phyloP scores from a whole-genome alignment of 208 protist species.

The Tritrichomonas musculus region DNA sequence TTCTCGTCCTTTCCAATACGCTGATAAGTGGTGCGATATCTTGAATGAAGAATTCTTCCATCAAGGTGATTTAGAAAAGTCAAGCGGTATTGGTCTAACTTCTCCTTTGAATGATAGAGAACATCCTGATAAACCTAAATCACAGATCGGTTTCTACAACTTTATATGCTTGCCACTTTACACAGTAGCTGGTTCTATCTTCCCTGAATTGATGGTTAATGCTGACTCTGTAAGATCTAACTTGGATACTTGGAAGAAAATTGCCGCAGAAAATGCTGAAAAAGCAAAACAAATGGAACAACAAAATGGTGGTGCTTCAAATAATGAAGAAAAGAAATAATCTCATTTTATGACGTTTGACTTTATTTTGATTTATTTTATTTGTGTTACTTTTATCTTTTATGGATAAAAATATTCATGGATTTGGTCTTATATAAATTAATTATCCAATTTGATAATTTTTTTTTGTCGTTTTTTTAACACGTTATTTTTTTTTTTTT shows the following conservation, averaged over 20 bases:
- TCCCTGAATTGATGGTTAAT: not conserved
- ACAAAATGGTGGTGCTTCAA: no score
- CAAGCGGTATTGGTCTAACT: not conserved
- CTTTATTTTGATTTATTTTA: no score
- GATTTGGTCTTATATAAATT: no score
- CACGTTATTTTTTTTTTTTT: no score
- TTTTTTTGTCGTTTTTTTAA: no score
- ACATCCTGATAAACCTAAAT: conserved; percentile 29
- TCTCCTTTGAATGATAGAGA: not conserved
- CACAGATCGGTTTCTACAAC: conserved; percentile 20
- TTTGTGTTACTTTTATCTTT: no score
- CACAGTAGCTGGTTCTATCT: not conserved
- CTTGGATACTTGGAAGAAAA: not conserved
- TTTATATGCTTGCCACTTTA: not conserved
- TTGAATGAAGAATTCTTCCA: not conserved
- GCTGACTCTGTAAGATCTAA: not conserved
- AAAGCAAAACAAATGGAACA: not conserved
- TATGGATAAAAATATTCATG: no score
- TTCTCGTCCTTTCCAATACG: not conserved
- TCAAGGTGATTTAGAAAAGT: not conserved
- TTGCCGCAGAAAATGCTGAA: not conserved
- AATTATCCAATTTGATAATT: no score
- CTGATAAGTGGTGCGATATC: conserved; percentile 21
- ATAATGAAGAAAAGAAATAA: no score
- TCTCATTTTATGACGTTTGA: no score